These are phyloP conservation scores for Ustulina deusta DNA, from an alignment of 2,329 filamentous ascomycete genomes.

Conservation along the genomic window DNA sequence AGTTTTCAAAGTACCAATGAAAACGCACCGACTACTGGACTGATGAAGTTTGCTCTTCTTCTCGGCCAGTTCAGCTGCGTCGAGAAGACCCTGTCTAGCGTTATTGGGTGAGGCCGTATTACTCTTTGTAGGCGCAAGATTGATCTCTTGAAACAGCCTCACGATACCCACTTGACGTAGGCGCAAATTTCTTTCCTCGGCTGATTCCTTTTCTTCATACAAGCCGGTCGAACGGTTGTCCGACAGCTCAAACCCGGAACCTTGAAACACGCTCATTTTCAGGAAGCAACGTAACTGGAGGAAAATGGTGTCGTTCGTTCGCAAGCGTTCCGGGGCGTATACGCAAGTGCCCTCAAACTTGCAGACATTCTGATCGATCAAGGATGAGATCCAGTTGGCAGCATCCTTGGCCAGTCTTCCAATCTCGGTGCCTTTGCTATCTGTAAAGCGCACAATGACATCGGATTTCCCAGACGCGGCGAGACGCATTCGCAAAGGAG, in stretches of 20 bases:
- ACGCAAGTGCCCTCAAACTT: slow-evolving; percentile 89
- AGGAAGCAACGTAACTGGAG: slow-evolving; percentile 86
- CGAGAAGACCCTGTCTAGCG: slow-evolving; percentile 84
- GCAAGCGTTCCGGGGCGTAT: slow-evolving; percentile 84
- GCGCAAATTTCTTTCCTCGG: slow-evolving; percentile 85
- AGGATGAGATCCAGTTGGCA: slow-evolving; percentile 89
- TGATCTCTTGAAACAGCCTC: slow-evolving; percentile 89
- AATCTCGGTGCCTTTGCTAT: slow-evolving; percentile 80
- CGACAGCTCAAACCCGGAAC: slow-evolving; percentile 69
- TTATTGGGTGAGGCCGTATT: slow-evolving; percentile 81
- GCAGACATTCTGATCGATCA: slow-evolving; percentile 92
- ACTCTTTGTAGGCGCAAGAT: slow-evolving; percentile 78
- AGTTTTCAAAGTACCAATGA: no score
- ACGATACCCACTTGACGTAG: slow-evolving; percentile 89
- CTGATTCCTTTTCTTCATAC: slow-evolving; percentile 87
- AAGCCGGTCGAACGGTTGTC: slow-evolving; percentile 78
- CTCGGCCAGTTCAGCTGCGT: slow-evolving; percentile 89
- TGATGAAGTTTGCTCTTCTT: slow-evolving; percentile 72
- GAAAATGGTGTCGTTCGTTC: slow-evolving; percentile 95
- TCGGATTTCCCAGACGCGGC: slow-evolving; percentile 78
- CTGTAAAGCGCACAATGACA: slow-evolving; percentile 92
- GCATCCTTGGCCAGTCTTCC: slow-evolving; percentile 88
- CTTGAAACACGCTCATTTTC: slow-evolving; percentile 78
- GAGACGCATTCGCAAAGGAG: slow-evolving; percentile 59
- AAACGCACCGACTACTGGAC: slow-evolving; percentile 41